Base-by-base conservation (phyloP, 495 filamentous ascomycete genomes). In the Penicillium cinerascens region DNA sequence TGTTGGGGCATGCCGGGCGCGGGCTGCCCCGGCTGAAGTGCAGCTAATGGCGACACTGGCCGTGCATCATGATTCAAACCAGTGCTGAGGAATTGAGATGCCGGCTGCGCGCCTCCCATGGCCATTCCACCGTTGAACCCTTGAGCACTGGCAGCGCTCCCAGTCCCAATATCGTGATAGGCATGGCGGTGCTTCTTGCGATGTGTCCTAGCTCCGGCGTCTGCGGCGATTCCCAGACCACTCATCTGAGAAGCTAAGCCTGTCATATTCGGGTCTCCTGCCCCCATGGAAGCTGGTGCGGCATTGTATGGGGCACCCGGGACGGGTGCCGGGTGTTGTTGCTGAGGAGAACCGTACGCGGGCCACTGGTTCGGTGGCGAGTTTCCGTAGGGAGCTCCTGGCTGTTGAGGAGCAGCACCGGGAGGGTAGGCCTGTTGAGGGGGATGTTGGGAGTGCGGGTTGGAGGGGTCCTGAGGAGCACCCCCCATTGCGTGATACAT, bases 171-270 rank as follows among this genome's bases (percentile, higher is more conserved):
- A 23, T 84, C 82, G 67, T 99, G 93, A 70, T 95, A 88, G 47
- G 89, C 93, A 72, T 96, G 92, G 29, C 92, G 78, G 59, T 96
- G 85, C 78, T 95, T 96, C 82, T 97, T 98, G 75, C 87, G 91
- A 61, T 83, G 86, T 54, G 80, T 62, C 29, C 78, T 79, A 36
- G 70, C 67, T 36, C 71, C 77, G 47, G 79, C 77, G 50, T 90
- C 87, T 52, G 79, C 76, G 47, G 83, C 84, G 59, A 97, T 76
- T 13, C 78, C 84, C 78, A 95, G 80, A 11, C 83, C 82, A 33
- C 87, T 85, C 91, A 97, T 92, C 69, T 97, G 91, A n/a, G 85
- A 82, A 27, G 88, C 76, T 56, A 98, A 67, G 21, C 82, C 85
- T 23, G 77, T 83, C 68, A 80, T 73, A 35, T 66, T 58, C 7